A percentile compares a stretch with the other conserved stretches of the same genome.
Evolutionary conservation across 768 basidiomycete genomes (phyloP).

Genomic region (Vararia minispora): DNA sequence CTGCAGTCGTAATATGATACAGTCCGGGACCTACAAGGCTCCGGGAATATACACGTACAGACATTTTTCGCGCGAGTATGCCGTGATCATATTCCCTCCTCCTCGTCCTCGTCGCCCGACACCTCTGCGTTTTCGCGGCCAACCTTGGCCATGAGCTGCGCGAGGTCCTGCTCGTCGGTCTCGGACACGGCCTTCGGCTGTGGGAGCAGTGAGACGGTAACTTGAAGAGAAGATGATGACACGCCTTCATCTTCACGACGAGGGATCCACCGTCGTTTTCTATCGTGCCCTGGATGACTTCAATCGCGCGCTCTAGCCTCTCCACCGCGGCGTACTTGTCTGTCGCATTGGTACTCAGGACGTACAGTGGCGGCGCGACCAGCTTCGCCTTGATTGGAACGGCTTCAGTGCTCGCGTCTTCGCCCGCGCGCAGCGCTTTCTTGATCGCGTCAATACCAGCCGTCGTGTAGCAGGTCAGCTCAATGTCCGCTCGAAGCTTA

Average conservation of each 20-base stretch:
- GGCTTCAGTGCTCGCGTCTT: slow-evolving; percentile 74
- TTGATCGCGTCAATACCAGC: slow-evolving; percentile 96
- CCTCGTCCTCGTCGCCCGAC: slow-evolving; percentile 87
- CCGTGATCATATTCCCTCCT: slow-evolving; percentile 20
- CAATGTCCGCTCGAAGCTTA: slow-evolving; percentile 96
- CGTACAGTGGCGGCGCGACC: slow-evolving; percentile 93
- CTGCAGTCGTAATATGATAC: too few species aligned
- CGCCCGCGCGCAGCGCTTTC: slow-evolving; percentile 81
- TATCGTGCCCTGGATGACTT: slow-evolving; percentile 78
- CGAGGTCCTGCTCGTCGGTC: slow-evolving; percentile 94
- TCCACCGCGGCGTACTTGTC: slow-evolving; percentile 96
- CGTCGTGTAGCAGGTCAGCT: slow-evolving; percentile 92
- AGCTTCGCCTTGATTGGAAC: slow-evolving; percentile 97
- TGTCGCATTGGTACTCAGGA: slow-evolving; percentile 90
- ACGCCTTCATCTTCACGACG: slow-evolving; percentile 93
- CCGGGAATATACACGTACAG: neutral
- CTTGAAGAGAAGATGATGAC: slow-evolving; percentile 4
- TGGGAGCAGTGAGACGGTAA: neutral
- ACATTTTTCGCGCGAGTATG: slow-evolving; percentile 1
- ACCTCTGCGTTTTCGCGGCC: slow-evolving; percentile 93
- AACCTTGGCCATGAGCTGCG: slow-evolving; percentile 92
- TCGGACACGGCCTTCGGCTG: slow-evolving; percentile 98
- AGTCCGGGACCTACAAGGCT: neutral
- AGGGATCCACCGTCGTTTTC: slow-evolving; percentile 77
- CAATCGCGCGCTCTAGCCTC: slow-evolving; percentile 86